Evolutionary conservation across 805 yeast species (phyloP), one percentile per base, ranked within the genome.

Genomic region (Saccharomycopsis lassenensis): DNA sequence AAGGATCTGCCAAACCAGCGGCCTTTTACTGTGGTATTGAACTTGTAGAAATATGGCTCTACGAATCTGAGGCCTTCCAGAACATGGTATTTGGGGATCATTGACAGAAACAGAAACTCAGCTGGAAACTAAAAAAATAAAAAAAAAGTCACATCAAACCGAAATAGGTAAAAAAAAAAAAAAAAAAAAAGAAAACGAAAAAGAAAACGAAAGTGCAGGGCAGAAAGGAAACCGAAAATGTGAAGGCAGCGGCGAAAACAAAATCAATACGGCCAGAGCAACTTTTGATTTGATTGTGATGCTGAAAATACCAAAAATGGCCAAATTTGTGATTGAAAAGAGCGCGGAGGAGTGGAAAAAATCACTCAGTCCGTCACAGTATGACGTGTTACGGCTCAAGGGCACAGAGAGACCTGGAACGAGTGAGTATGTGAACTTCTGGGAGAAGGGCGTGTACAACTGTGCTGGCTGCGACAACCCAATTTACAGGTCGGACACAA

Each of bases 391-490:
- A 37, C 71, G 95, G 45, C 69, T 78, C 43, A 46, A 58, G 19
- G 57, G 64, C 48, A 49, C 81, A 0, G 71, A 65, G 43, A 49
- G 61, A 36, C 62, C 69, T 15, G 55, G 57, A 24, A 57, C 77
- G 0, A 61, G 63, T 7, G 53, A 52, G n/a, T 56, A 55, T 15
- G 52, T 61, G 23, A 55, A 62, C 16, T 67, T 71, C 35, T 59
- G 63, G 25, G 54, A 59, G 4, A 47, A 46, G 2, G 97, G 96
- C 1, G 60, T 71, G 2, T 91, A 86, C 56, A 60, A 62, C 31
- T 91, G 99, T 60, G 95, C 81, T 0, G 97, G 79, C 4, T 91
- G 98, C 58, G 67, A 65, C 34, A 62, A 69, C 29, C 94, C 95
- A 8, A 59, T 91, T 21, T 91, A 91, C 57, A 68, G 69, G 42